phyloP scores from a whole-genome alignment of 2,329 filamentous ascomycete species.

The Colletotrichum sojae region DNA sequence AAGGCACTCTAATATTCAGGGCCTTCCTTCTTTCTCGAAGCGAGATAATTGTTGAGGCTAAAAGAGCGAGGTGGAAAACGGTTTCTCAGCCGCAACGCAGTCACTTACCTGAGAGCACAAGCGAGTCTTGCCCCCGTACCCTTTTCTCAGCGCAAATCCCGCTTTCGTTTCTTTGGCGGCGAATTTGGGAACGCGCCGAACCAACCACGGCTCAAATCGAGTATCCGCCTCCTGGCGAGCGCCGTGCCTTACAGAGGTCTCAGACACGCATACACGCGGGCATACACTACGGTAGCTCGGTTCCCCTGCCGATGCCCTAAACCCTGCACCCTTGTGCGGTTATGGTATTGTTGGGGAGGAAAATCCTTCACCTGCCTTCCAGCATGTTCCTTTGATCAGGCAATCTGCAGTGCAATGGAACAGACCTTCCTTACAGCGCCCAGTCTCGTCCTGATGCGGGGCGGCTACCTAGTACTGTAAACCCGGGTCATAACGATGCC shows the following conservation, averaged over 20 bases:
- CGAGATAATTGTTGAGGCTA: conserved; percentile 23
- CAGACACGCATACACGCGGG: neutral
- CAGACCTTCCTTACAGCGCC: conserved; percentile 25
- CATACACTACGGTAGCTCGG: neutral
- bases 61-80: no score
- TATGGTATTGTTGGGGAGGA: neutral
- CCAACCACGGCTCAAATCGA: neutral
- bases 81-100: no score
- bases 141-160: no score
- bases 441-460: conserved; percentile 17
- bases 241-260: neutral
- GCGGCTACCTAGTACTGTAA: no score
- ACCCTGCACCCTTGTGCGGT: neutral
- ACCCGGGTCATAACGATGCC: no score
- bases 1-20: neutral
- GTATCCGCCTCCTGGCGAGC: neutral
- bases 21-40: neutral
- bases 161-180: no score
- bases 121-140: no score
- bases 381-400: conserved; percentile 28
- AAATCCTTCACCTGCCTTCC: conserved; percentile 35
- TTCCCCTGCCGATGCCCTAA: conserved; percentile 17
- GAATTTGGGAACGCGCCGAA: no score
- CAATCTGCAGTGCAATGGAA: conserved; percentile 2
- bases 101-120: no score